Conservation (phyloP, 352 stramenopile species). For the Phytopythium boreale region DNA sequence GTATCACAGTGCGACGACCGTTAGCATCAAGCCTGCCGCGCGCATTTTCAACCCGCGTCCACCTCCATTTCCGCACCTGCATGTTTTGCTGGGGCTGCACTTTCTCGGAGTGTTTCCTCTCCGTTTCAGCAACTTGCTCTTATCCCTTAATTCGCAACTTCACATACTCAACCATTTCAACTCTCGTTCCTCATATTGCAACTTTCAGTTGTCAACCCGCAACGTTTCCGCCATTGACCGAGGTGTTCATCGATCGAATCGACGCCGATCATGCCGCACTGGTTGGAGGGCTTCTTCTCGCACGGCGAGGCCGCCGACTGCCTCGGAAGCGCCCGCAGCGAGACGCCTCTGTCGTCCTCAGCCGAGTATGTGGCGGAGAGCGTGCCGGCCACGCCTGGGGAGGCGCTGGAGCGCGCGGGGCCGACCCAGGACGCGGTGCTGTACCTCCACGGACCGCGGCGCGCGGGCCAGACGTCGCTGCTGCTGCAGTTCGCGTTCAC, state of each 20-base stretch:
- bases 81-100: neutral
- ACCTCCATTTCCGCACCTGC: neutral
- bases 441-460: constrained; percentile 41
- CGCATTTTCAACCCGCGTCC: neutral
- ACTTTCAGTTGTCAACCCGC: neutral
- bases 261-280: constrained; percentile 13
- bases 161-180: neutral
- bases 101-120: constrained; percentile 1
- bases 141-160: neutral
- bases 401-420: neutral
- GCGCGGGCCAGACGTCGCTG: constrained; percentile 52
- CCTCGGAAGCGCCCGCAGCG: neutral
- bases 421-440: constrained; percentile 21
- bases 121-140: neutral
- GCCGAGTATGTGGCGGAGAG: constrained; percentile 11
- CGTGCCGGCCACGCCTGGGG: constrained; percentile 1
- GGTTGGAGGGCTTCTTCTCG: constrained; percentile 65
- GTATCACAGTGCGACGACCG: neutral
- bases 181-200: neutral
- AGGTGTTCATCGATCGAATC: neutral
- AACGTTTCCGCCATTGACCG: constrained; percentile 1
- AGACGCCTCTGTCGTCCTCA: neutral
- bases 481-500: constrained; percentile 67
- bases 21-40: neutral
- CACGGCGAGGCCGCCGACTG: constrained; percentile 35